Base-by-base conservation (phyloP, 106 monocot species). In the Vanilla planifolia region DNA sequence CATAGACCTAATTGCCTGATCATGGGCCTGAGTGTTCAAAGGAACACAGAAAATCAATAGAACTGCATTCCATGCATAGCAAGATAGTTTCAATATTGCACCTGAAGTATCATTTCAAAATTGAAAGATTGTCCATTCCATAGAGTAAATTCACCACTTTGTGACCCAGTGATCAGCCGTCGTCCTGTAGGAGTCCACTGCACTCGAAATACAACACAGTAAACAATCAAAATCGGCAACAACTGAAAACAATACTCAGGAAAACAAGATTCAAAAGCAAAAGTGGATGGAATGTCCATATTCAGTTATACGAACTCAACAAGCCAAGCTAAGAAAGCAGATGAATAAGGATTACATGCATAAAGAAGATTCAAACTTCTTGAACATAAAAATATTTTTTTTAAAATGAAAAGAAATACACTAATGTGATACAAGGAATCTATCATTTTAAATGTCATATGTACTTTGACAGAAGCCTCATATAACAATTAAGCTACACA, bases 31-130 rank as follows among this genome's bases (percentile, higher is more conserved):
- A 14, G 64, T 34, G 5, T 55, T 17, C 3, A 55, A 55, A 3
- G 6, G 28, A 32, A 4, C 6, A 3, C 4, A 19, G 17, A 33
- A 19, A 55, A 55, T 33, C 3, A 55, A n/a, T 55, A 32, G 55
- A 29, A 15, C n/a, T 55, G n/a, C 14, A 32, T 5, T 33, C 15
- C 10, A 33, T 55, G n/a, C 5, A 1, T 32, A 3, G 8, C 33
- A 33, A 33, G 30, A 9, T 2, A 67, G 30, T 40, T 44, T 29
- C 34, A 22, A 27, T 52, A 27, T 20, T 56, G 51, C 72, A 92
- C 96, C 91, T 98, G 96, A 77, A 98, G 91, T 62, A 98, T 98
- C 96, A 98, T 98, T 62, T 98, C 96, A 82, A 98, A 98, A 43
- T 98, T 91, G 69, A 98, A 98, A 63, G 96, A 91, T 59, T 98